Conservation (phyloP, 2,329 filamentous ascomycete genomes). For the Apiospora kogelbergensis region DNA sequence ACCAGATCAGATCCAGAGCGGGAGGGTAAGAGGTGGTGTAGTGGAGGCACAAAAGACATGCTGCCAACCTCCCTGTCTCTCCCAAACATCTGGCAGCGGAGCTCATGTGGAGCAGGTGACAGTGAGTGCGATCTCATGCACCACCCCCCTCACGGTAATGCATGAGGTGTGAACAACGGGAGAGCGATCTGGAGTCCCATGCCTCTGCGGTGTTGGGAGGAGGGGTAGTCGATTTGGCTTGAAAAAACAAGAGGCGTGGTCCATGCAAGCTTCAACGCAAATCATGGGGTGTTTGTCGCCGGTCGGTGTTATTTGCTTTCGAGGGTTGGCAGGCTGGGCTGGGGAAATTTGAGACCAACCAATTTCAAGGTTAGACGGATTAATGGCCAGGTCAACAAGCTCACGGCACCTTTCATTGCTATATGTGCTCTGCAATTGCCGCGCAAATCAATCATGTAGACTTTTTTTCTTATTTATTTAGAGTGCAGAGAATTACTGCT, state of each 20-base stretch:
- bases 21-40: not conserved
- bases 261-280: conserved; percentile 5
- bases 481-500: not conserved
- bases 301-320: not conserved
- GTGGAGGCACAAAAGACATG: not conserved
- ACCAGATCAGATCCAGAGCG: not conserved
- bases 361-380: not conserved
- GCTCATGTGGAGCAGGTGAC: not conserved
- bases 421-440: not conserved
- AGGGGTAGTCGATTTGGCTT: not conserved
- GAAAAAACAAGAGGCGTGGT: not conserved
- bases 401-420: not conserved
- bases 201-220: not conserved
- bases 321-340: not conserved
- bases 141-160: not conserved
- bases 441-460: not conserved
- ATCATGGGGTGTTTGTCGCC: not conserved
- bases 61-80: not conserved
- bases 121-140: not conserved
- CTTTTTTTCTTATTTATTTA: not conserved
- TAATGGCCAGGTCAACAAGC: not conserved
- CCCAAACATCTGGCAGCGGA: not conserved
- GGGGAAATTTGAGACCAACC: not conserved
- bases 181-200: too few relatives aligned
- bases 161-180: not conserved